Percentiles rank a stretch among this genome's conserved stretches.
Evolutionary conservation across 2,329 filamentous ascomycete species (phyloP).

Genomic region (Cercospora zeae-maydis): DNA sequence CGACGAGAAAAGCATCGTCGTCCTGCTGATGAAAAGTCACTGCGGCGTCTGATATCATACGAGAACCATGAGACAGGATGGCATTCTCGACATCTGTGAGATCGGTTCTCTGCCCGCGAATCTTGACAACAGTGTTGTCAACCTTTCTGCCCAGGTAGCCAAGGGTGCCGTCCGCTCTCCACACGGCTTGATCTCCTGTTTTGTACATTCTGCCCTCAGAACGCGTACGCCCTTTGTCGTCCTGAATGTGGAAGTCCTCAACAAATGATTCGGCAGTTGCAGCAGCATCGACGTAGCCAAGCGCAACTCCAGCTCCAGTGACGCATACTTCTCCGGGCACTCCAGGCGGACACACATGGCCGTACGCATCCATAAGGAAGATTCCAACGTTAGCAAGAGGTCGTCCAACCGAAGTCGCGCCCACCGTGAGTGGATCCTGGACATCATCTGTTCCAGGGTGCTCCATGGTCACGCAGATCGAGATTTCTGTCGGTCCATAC

Average conservation of each 20-base stretch:
- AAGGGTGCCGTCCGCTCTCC: conserved; percentile 37
- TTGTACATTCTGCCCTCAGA: conserved; percentile 34
- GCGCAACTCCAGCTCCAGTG: conserved; percentile 38
- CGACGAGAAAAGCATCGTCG: conserved; percentile 33
- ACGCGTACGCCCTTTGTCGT: not conserved
- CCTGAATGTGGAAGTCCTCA: conserved; percentile 3
- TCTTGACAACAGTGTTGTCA: conserved; percentile 48
- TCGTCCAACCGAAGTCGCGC: conserved; percentile 13
- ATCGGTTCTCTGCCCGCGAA: conserved; percentile 47
- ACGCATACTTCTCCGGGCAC: conserved; percentile 45
- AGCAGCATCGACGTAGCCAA: conserved; percentile 36
- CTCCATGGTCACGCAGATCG: conserved; percentile 14
- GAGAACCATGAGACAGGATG: conserved; percentile 31
- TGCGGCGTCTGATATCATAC: conserved; percentile 31
- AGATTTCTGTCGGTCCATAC: conserved; percentile 22
- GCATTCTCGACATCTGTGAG: conserved; percentile 45
- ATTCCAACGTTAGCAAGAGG: conserved; percentile 39
- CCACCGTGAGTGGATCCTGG: conserved; percentile 11
- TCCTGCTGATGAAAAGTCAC: conserved; percentile 21
- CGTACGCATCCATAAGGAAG: conserved; percentile 43
- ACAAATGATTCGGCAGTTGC: conserved; percentile 18
- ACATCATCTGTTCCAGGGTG: not conserved
- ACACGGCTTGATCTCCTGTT: conserved; percentile 42
- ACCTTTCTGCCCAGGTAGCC: conserved; percentile 39
- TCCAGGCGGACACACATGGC: conserved; percentile 41